Base-by-base conservation (phyloP, 192 early-diverging fungal species). In the Entrophospora sp. region DNA sequence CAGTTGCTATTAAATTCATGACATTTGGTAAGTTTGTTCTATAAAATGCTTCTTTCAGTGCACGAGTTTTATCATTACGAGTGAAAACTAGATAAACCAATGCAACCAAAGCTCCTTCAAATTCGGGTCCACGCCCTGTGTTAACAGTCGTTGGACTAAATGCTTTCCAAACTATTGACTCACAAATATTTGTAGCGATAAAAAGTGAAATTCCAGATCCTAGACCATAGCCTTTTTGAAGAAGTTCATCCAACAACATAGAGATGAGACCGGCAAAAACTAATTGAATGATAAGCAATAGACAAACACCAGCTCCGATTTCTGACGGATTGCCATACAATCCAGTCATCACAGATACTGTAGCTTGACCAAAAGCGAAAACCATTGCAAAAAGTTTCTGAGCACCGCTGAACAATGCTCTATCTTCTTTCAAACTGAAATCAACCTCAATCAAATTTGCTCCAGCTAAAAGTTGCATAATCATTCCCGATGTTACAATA, bases 181-280 rank as follows among this genome's bases (percentile, higher is more conserved):
- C 97, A 78, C 97, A 99, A 73, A 99, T 95, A 75, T 99, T 99
- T 69, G 97, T 99, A 46, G 97, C 96, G 78, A 99, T 99, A 74
- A 99, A 99, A 71, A 99, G 82, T 52, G 91, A 93, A 75, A 99
- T 98, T 64, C 97, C 97, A 31, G 97, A 99, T 31, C 97, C 97
- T 49, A 99, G 83, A 73, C 97, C 97, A 71, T 99, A 99, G 5
- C 97, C 97, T 84, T 99, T 99, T 79, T 99, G 97, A 72, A 99
- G 85, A 71, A 99, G 85, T 81, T 99, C 97, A 74, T 99, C 97
- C 67, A 99, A 83, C 24, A 99, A 81, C 79, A 99, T 95, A 61
- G 94, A 94, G 73, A 99, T 96, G 35, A 97, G 80, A 61, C 93
- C 93, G 22, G 97, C 95, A 64, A 99, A 86, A 70, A 94, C 93